Conservation (phyloP, 495 filamentous ascomycete genomes). For the Aspergillus incahuasiensis region DNA sequence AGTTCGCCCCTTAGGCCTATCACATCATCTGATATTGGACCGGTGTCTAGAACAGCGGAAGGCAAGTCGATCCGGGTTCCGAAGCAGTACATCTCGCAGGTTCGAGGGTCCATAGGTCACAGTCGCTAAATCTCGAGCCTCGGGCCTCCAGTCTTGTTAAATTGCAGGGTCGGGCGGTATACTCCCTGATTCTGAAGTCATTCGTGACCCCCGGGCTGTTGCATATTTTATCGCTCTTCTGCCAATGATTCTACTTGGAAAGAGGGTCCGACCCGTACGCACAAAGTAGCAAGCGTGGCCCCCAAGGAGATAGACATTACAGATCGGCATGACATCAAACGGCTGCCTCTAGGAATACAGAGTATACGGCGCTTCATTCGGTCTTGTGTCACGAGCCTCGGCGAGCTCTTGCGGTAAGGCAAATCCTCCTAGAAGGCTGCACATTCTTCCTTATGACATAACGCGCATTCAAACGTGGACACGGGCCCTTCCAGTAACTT, state of each 20-base stretch:
- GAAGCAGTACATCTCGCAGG: too few species aligned
- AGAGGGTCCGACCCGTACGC: neutral
- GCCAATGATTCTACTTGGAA: neutral
- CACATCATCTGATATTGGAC: neutral
- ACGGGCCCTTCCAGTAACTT: neutral
- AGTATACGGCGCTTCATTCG: neutral
- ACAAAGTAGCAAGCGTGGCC: constrained; percentile 1
- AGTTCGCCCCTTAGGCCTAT: neutral
- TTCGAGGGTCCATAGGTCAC: neutral
- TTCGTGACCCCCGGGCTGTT: neutral
- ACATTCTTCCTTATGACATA: neutral
- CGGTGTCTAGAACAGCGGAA: neutral
- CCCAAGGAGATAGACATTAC: constrained; percentile 4
- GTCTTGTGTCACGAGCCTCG: neutral
- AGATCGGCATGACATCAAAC: neutral
- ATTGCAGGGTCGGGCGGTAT: neutral
- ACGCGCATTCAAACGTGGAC: neutral
- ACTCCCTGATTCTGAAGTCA: too few species aligned
- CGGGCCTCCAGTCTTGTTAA: neutral
- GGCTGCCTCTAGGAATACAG: neutral
- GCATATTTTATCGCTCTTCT: neutral
- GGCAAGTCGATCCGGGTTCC: neutral
- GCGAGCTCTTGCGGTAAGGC: neutral
- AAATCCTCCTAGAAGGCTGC: neutral
- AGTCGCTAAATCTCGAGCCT: neutral